Conservation (phyloP, 2,329 filamentous ascomycete genomes). For the Escovopsis sp. region DNA sequence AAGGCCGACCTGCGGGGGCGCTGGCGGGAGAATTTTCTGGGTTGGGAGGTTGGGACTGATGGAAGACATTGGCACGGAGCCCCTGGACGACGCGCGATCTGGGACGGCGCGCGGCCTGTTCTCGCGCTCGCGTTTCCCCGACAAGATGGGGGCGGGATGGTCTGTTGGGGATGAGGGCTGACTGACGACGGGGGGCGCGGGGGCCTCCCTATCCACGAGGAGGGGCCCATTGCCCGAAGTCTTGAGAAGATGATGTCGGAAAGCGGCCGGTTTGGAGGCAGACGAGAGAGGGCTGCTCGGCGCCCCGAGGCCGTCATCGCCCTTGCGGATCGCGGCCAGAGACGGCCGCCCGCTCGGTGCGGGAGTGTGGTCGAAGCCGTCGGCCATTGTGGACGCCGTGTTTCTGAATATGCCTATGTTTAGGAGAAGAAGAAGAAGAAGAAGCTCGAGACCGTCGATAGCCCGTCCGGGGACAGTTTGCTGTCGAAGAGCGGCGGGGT, state of each 20-base stretch:
- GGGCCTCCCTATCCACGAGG: slow-evolving; percentile 10
- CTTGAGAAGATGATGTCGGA: slow-evolving; percentile 14
- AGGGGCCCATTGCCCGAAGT: slow-evolving; percentile 7
- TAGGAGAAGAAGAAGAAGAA: too few relatives aligned
- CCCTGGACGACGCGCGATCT: background rate
- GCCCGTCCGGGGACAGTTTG: too few relatives aligned
- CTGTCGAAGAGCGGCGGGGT: too few relatives aligned
- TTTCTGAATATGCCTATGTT: too few relatives aligned
- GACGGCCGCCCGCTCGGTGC: slow-evolving; percentile 17
- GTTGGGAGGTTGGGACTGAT: too few relatives aligned
- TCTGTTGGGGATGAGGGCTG: background rate
- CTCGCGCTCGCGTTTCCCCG: slow-evolving; percentile 2
- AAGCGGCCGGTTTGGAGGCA: slow-evolving; percentile 1
- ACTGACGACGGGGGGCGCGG: slow-evolving; percentile 10
- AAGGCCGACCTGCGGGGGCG: too few relatives aligned
- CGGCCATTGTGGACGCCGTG: background rate
- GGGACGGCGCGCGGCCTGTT: slow-evolving; percentile 2
- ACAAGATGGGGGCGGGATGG: background rate
- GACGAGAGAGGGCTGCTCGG: slow-evolving; percentile 1
- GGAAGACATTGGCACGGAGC: too few relatives aligned
- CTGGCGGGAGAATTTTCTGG: too few relatives aligned
- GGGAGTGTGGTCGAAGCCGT: slow-evolving; percentile 20
- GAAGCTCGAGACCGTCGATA: too few relatives aligned
- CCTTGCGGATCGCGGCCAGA: slow-evolving; percentile 9
- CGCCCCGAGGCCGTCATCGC: slow-evolving; percentile 3